These are phyloP conservation scores for Hypomyces rosellus DNA, from an alignment of 2,329 filamentous ascomycete species.

Conservation along the genomic window DNA sequence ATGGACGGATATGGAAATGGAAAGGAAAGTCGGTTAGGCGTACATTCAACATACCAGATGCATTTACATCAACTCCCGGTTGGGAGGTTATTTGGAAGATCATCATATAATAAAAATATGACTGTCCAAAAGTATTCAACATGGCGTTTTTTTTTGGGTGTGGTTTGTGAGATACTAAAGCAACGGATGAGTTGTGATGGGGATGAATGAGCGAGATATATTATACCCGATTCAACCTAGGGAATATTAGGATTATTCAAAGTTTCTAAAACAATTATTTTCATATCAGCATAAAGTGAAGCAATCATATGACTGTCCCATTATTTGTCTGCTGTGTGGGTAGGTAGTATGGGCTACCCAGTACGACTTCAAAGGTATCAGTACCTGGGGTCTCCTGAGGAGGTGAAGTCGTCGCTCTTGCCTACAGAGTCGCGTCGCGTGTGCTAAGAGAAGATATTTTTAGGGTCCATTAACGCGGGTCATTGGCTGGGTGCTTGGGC, in stretches of 20 bases:
- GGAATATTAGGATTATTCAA: conserved; percentile 1
- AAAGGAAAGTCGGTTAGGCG: conserved; percentile 25
- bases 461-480: too few species aligned
- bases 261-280: too few species aligned
- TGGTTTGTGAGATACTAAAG: conserved; percentile 6
- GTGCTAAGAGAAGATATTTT: too few species aligned
- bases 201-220: conserved; percentile 6
- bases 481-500: too few species aligned
- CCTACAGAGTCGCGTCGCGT: too few species aligned
- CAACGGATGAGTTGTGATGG: conserved; percentile 2
- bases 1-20: conserved; percentile 16
- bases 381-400: too few species aligned
- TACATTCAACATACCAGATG: conserved; percentile 36
- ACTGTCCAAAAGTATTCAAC: conserved; percentile 13
- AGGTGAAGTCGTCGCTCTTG: too few species aligned
- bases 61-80: conserved; percentile 27
- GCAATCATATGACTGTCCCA: too few species aligned
- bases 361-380: too few species aligned
- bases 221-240: conserved; percentile 14
- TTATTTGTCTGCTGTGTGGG: too few species aligned
- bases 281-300: too few species aligned
- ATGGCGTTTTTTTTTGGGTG: conserved; percentile 10
- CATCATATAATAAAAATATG: conserved; percentile 23
- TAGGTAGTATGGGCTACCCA: too few species aligned
- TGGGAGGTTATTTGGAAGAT: conserved; percentile 21